These are phyloP conservation scores for Telfairia occidentalis DNA, from an alignment of 331 rosid species.

Conservation along the genomic window DNA sequence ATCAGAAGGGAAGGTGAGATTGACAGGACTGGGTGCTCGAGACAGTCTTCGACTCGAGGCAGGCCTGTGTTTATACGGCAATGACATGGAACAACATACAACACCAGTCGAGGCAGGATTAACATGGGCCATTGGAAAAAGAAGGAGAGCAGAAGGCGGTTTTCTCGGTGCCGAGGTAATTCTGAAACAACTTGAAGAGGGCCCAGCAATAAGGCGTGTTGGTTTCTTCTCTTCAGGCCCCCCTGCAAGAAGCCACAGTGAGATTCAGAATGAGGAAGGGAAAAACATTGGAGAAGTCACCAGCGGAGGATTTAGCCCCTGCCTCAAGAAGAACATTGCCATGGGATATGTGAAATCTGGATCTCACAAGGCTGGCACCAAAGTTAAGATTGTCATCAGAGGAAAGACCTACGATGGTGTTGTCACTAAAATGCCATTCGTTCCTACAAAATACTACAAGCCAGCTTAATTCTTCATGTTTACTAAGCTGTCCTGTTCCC, in stretches of 20 bases:
- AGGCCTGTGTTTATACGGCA: slow-evolving; percentile 80
- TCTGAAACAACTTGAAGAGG: slow-evolving; percentile 63
- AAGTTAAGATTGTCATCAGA: slow-evolving; percentile 65
- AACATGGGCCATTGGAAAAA: slow-evolving; percentile 92
- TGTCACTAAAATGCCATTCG: slow-evolving; percentile 90
- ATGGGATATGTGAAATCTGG: slow-evolving; percentile 96
- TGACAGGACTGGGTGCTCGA: slow-evolving; percentile 87
- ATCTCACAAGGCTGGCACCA: slow-evolving; percentile 84
- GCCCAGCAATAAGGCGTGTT: slow-evolving; percentile 68
- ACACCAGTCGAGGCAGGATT: slow-evolving; percentile 97
- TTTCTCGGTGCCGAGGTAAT: slow-evolving; percentile 76
- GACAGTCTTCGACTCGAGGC: slow-evolving; percentile 93
- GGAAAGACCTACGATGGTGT: slow-evolving; percentile 82
- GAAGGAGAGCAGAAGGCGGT: slow-evolving; percentile 95
- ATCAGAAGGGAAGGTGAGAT: slow-evolving; percentile 77
- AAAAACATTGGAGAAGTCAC: slow-evolving; percentile 77
- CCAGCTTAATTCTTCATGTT: slow-evolving; percentile 39
- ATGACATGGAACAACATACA: slow-evolving; percentile 80
- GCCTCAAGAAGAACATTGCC: slow-evolving; percentile 89
- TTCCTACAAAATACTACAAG: slow-evolving; percentile 87
- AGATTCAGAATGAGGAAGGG: slow-evolving; percentile 74
- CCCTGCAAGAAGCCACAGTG: slow-evolving; percentile 92
- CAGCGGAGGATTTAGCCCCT: slow-evolving; percentile 97
- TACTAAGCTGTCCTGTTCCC: slow-evolving; percentile 10
- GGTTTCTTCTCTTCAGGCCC: slow-evolving; percentile 89